Conservation (phyloP, 1,284 basidiomycete species). For the Kalmanozyma brasiliensis region DNA sequence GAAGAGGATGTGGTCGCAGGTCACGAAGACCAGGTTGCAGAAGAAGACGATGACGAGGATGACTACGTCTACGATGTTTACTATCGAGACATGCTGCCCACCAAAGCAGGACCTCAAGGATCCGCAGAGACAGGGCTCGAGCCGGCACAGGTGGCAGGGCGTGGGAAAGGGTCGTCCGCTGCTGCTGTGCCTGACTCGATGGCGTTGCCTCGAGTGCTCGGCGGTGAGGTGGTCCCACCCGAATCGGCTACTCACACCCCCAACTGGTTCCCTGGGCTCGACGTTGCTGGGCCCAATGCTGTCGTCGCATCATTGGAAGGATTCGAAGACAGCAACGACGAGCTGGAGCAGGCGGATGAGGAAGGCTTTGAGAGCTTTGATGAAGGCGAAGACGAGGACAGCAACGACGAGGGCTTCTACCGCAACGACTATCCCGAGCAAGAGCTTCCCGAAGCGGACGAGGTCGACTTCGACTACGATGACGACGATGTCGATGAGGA, state of each 20-base stretch:
- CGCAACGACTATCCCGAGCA: slow-evolving; percentile 64
- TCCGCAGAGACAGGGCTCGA: slow-evolving; percentile 34
- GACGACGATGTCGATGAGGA: slow-evolving; percentile 39
- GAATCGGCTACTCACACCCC: slow-evolving; percentile 22
- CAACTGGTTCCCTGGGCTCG: slow-evolving; percentile 30
- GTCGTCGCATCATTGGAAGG: slow-evolving; percentile 36
- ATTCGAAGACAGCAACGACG: slow-evolving; percentile 42
- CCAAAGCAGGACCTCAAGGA: slow-evolving; percentile 37
- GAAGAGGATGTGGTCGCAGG: not conserved
- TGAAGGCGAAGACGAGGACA: slow-evolving; percentile 65
- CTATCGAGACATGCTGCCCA: slow-evolving; percentile 55
- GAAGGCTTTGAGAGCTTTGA: slow-evolving; percentile 50
- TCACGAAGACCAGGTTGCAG: not conserved
- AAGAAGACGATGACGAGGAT: slow-evolving; percentile 31
- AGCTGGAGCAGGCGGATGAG: slow-evolving; percentile 36
- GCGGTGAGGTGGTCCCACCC: slow-evolving; percentile 36
- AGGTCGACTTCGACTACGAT: slow-evolving; percentile 44
- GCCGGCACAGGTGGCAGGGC: slow-evolving; percentile 44
- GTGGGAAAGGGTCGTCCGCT: slow-evolving; percentile 25
- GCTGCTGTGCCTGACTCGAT: slow-evolving; percentile 26
- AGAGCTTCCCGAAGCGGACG: slow-evolving; percentile 56
- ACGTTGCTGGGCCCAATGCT: slow-evolving; percentile 33
- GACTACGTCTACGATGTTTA: slow-evolving; percentile 66
- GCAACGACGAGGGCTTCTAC: slow-evolving; percentile 66
- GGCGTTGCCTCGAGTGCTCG: slow-evolving; percentile 36